phyloP scores from a whole-genome alignment of 305 asterid species.

The Solanum hybrid region DNA sequence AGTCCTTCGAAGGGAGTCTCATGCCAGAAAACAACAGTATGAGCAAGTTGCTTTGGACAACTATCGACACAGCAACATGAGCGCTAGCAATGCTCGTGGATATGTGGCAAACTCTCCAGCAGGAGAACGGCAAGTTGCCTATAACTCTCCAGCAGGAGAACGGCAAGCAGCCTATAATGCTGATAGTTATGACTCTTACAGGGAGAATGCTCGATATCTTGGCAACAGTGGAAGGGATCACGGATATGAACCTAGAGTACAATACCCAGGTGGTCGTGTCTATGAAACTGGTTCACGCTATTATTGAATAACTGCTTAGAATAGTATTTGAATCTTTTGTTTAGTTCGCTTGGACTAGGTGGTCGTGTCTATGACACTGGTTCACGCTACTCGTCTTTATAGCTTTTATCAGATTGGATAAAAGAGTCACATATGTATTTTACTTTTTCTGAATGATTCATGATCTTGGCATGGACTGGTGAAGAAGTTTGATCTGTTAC shows the following conservation, averaged over 20 bases:
- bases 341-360: neutral
- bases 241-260: constrained; percentile 55
- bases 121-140: constrained; percentile 45
- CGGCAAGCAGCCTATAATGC: constrained; percentile 44
- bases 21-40: constrained; percentile 65
- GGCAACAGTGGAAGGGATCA: constrained; percentile 48
- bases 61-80: constrained; percentile 36
- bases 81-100: constrained; percentile 45
- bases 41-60: constrained; percentile 57
- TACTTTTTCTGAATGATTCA: neutral
- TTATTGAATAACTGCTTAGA: constrained; percentile 19
- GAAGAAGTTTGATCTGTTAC: neutral
- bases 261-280: constrained; percentile 58
- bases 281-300: constrained; percentile 58
- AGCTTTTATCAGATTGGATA: neutral
- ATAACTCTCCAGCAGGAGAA: constrained; percentile 37
- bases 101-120: constrained; percentile 22
- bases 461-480: neutral
- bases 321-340: neutral
- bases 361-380: neutral
- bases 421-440: neutral
- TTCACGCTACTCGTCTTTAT: neutral
- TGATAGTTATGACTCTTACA: constrained; percentile 41
- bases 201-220: constrained; percentile 43
- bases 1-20: constrained; percentile 66